A percentile compares a stretch with the other conserved stretches of the same genome.
phyloP scores from a whole-genome alignment of 2,329 filamentous ascomycete genomes.

The Cryphonectria radicalis region DNA sequence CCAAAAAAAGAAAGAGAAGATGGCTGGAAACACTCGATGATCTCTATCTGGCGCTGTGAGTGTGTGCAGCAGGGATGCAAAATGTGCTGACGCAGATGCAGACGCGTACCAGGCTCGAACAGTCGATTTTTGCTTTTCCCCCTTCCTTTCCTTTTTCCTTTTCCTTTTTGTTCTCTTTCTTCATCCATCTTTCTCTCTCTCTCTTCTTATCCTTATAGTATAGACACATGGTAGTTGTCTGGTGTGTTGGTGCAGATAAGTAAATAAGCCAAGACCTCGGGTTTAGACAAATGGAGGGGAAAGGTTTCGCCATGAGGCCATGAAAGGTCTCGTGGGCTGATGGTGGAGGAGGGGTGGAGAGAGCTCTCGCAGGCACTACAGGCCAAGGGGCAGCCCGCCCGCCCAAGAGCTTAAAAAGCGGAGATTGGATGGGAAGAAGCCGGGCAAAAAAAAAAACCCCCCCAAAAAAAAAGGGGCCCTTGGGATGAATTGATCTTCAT shows the following conservation, averaged over 20 bases:
- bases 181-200: too few relatives aligned
- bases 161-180: too few relatives aligned
- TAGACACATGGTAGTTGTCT: too few relatives aligned
- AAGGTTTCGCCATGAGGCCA: conserved; percentile 3
- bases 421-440: too few relatives aligned
- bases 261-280: neutral
- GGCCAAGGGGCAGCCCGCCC: neutral
- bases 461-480: too few relatives aligned
- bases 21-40: neutral
- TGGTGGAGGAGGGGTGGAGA: too few relatives aligned
- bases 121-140: neutral
- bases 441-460: too few relatives aligned
- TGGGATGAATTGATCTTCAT: neutral
- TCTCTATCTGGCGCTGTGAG: neutral
- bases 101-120: neutral
- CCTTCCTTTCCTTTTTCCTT: too few relatives aligned
- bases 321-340: neutral
- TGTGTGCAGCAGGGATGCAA: neutral
- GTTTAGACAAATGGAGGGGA: neutral
- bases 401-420: conserved; percentile 24
- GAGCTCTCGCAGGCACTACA: neutral
- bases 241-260: neutral
- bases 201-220: neutral
- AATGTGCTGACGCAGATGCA: neutral
- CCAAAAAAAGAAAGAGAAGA: neutral